These are phyloP conservation scores for Eimeria acervulina DNA, from an alignment of 169 alveolate species.

Conservation along the genomic window DNA sequence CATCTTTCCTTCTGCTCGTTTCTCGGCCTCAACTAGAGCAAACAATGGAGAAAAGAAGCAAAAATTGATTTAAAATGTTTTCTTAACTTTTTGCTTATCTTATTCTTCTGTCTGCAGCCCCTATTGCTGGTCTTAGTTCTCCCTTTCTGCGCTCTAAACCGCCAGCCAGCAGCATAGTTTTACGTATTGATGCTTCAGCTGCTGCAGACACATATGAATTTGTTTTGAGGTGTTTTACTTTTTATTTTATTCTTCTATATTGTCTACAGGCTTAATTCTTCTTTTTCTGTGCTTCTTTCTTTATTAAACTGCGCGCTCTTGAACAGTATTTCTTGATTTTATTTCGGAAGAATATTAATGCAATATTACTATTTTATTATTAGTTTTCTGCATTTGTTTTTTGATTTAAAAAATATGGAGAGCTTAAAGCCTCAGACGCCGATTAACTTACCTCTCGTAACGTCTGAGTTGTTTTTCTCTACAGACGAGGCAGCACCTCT, in stretches of 20 bases:
- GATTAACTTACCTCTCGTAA: conserved; percentile 9
- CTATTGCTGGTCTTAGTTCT: too few relatives aligned
- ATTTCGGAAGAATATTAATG: neutral
- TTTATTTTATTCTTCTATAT: neutral
- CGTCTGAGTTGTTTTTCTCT: conserved; percentile 54
- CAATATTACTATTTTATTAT: neutral
- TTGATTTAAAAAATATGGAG: neutral
- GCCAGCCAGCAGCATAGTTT: too few relatives aligned
- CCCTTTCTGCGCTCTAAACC: too few relatives aligned
- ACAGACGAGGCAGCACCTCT: neutral
- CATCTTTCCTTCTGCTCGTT: neutral
- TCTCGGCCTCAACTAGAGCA: too few relatives aligned
- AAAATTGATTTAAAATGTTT: too few relatives aligned
- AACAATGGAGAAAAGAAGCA: too few relatives aligned
- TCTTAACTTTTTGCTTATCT: too few relatives aligned
- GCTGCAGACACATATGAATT: neutral
- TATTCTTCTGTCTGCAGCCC: too few relatives aligned
- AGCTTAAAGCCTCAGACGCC: neutral
- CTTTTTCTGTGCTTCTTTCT: too few relatives aligned
- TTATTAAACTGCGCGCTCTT: neutral
- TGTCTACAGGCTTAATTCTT: neutral
- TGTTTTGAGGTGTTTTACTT: neutral
- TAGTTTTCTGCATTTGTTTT: too few relatives aligned
- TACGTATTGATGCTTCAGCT: neutral
- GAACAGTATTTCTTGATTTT: neutral